Conservation (phyloP, 2,329 filamentous ascomycete genomes). For the Curvularia sp. region DNA sequence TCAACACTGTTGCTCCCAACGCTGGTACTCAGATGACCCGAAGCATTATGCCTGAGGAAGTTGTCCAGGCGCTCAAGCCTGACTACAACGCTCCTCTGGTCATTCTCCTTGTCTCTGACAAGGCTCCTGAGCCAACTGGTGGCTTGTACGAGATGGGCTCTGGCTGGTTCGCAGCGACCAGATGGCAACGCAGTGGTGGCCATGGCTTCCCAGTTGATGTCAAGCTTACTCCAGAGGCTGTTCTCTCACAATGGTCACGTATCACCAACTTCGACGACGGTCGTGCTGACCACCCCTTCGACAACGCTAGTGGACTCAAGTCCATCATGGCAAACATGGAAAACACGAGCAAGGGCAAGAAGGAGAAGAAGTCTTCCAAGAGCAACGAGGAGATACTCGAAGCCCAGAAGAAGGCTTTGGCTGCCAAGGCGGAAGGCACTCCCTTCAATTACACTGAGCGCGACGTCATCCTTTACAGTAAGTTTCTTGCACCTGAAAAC, state of each 20-base stretch:
- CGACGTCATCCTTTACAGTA: conserved; percentile 88
- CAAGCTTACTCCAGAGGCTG: conserved; percentile 78
- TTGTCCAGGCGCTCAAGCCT: conserved; percentile 98
- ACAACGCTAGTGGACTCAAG: conserved; percentile 76
- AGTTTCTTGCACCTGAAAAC: conserved; percentile 19
- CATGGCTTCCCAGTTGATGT: conserved; percentile 91
- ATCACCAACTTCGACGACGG: conserved; percentile 89
- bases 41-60: conserved; percentile 93
- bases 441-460: conserved; percentile 84
- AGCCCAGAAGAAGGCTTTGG: conserved; percentile 78
- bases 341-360: conserved; percentile 67
- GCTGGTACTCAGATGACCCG: conserved; percentile 95
- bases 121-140: conserved; percentile 84
- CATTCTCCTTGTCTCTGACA: conserved; percentile 84
- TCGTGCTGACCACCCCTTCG: conserved; percentile 84
- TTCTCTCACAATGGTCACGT: conserved; percentile 67
- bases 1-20: conserved; percentile 98
- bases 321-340: conserved; percentile 86
- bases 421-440: conserved; percentile 73
- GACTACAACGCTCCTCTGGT: conserved; percentile 97
- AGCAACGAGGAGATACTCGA: conserved; percentile 71
- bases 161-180: conserved; percentile 89
- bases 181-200: conserved; percentile 92
- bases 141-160: conserved; percentile 93
- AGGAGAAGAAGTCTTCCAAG: conserved; percentile 57